phyloP scores from a whole-genome alignment of 2,329 filamentous ascomycete genomes.

The Diaporthe batatas region DNA sequence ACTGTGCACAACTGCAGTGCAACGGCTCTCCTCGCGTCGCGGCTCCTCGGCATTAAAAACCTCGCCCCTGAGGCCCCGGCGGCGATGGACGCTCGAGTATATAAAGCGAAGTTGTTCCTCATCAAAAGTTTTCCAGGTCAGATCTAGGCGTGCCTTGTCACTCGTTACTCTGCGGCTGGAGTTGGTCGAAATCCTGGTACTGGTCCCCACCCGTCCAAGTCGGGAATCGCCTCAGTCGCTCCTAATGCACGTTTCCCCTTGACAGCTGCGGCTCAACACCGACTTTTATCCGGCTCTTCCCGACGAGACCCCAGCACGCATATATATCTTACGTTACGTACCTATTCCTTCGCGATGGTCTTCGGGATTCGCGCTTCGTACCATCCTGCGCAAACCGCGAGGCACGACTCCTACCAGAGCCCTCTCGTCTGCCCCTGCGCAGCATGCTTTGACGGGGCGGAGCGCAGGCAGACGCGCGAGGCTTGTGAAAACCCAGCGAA shows the following conservation, averaged over 20 bases:
- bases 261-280: constrained; percentile 35
- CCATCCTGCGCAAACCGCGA: constrained; percentile 37
- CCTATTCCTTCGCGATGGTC: constrained; percentile 32
- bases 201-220: not conserved
- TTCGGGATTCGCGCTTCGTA: constrained; percentile 39
- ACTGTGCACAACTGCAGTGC: not conserved
- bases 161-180: not conserved
- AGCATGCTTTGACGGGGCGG: constrained; percentile 36
- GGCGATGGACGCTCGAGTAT: not conserved
- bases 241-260: not conserved
- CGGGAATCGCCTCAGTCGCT: constrained; percentile 37
- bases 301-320: not conserved
- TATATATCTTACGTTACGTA: not conserved
- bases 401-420: constrained; percentile 17
- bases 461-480: constrained; percentile 2
- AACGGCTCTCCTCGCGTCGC: constrained; percentile 5
- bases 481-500: constrained; percentile 37
- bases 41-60: constrained; percentile 5
- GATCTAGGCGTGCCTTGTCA: constrained; percentile 32
- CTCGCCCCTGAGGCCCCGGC: not conserved
- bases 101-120: not conserved
- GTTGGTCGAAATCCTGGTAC: not conserved
- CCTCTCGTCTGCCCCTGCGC: constrained; percentile 38
- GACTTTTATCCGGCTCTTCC: constrained; percentile 34
- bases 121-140: not conserved